phyloP scores from a whole-genome alignment of 2,329 filamentous ascomycete species.

The Pseudopithomyces maydicus region DNA sequence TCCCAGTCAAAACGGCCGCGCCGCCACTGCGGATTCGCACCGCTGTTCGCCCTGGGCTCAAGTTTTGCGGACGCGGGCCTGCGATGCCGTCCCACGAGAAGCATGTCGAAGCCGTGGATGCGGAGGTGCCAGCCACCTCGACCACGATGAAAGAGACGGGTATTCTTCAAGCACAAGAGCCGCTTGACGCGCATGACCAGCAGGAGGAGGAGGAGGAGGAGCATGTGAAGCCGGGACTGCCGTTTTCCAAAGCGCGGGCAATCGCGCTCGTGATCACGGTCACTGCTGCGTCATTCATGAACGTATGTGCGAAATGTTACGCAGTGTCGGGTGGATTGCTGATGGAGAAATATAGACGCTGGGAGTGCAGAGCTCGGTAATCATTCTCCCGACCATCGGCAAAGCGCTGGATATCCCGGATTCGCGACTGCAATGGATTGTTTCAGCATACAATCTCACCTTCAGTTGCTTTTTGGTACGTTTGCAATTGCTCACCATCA shows the following conservation, averaged over 20 bases:
- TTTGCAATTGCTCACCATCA: background rate
- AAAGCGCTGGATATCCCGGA: slow-evolving; percentile 61
- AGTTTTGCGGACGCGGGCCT: background rate
- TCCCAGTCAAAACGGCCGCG: background rate
- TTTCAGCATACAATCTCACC: slow-evolving; percentile 68
- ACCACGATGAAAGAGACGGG: slow-evolving; percentile 10
- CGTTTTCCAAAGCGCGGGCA: slow-evolving; percentile 38
- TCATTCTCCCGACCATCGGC: slow-evolving; percentile 67
- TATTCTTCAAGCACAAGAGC: slow-evolving; percentile 13
- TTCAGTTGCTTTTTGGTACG: slow-evolving; percentile 67
- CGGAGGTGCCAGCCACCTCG: background rate
- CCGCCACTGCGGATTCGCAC: background rate
- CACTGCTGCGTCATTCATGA: slow-evolving; percentile 37
- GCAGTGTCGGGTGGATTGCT: background rate
- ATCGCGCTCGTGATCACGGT: slow-evolving; percentile 35
- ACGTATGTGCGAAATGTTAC: slow-evolving; percentile 26
- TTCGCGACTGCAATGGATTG: slow-evolving; percentile 67
- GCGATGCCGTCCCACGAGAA: background rate
- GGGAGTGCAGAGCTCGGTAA: slow-evolving; percentile 64
- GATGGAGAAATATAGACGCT: slow-evolving; percentile 51
- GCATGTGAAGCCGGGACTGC: slow-evolving; percentile 10
- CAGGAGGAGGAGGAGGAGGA: slow-evolving; percentile 14
- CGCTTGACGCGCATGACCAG: slow-evolving; percentile 3
- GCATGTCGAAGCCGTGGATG: background rate
- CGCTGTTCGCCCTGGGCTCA: background rate